These are phyloP conservation scores for Saccharomycopsis hybrid DNA, from an alignment of 1,139 yeast genomes.

Conservation along the genomic window DNA sequence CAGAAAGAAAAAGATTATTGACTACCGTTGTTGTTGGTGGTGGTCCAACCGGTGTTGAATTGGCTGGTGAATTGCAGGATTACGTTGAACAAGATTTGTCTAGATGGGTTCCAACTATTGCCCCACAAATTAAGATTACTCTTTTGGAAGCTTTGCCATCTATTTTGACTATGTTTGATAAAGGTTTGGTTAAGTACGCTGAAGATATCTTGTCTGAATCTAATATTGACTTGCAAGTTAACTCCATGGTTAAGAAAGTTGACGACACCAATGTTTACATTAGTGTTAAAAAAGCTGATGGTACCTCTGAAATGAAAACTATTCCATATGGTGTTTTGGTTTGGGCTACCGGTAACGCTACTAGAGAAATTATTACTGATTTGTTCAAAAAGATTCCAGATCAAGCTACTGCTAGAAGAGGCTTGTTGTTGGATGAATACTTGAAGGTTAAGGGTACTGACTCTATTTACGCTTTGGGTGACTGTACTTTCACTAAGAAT, in stretches of 20 bases:
- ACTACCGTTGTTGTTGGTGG: constrained; percentile 90
- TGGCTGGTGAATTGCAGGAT: constrained; percentile 92
- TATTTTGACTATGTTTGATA: constrained; percentile 82
- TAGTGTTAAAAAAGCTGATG: constrained; percentile 62
- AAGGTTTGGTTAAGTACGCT: constrained; percentile 78
- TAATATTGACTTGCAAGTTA: constrained; percentile 68
- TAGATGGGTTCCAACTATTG: constrained; percentile 84
- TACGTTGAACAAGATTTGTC: constrained; percentile 85
- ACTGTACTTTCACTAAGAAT: constrained; percentile 79
- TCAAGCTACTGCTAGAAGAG: constrained; percentile 86
- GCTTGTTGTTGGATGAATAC: constrained; percentile 76
- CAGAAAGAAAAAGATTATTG: constrained; percentile 73
- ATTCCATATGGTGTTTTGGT: constrained; percentile 88
- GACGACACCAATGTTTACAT: constrained; percentile 63
- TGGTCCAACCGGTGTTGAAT: constrained; percentile 96
- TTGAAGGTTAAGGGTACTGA: constrained; percentile 82
- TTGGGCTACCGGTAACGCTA: constrained; percentile 98
- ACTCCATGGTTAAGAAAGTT: constrained; percentile 85
- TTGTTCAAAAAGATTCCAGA: constrained; percentile 67
- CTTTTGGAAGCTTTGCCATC: constrained; percentile 89
- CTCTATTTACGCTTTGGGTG: constrained; percentile 80
- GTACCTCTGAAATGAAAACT: constrained; percentile 40
- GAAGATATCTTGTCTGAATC: constrained; percentile 75
- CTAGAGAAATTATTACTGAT: constrained; percentile 67
- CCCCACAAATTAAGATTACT: constrained; percentile 73